These are phyloP conservation scores for Acer saccharum DNA, from an alignment of 345 rosid genomes.

Conservation along the genomic window DNA sequence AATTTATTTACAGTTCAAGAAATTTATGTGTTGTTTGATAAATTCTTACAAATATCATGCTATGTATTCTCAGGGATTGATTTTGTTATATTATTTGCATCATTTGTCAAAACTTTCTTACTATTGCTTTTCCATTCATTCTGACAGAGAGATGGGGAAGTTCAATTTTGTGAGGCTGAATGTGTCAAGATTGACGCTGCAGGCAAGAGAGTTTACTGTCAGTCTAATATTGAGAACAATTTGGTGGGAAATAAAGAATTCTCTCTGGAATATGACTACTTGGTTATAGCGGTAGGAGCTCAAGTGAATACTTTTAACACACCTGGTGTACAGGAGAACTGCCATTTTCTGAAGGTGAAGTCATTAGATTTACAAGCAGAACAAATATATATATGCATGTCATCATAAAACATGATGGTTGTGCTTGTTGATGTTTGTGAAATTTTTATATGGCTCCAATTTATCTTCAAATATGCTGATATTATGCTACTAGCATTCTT, in stretches of 20 bases:
- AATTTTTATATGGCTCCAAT: neutral
- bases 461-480: neutral
- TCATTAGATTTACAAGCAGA: neutral
- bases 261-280: constrained; percentile 77
- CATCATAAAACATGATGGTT: neutral
- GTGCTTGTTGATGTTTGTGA: constrained; percentile 8
- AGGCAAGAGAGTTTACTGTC: constrained; percentile 61
- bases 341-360: constrained; percentile 87
- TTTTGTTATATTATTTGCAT: neutral
- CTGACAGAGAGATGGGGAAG: constrained; percentile 72
- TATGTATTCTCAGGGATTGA: neutral
- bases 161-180: constrained; percentile 88
- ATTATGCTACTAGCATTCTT: neutral
- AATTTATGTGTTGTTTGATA: neutral
- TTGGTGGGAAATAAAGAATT: constrained; percentile 61
- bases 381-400: neutral
- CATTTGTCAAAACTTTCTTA: constrained; percentile 11
- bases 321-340: constrained; percentile 94
- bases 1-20: no score
- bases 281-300: constrained; percentile 89
- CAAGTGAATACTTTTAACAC: constrained; percentile 91
- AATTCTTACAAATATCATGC: neutral
- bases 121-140: neutral
- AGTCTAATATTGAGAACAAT: constrained; percentile 52
- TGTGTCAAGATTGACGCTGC: constrained; percentile 77